A percentile compares a stretch with the other conserved stretches of the same genome.
phyloP scores from a whole-genome alignment of 108 stramenopile species.

The Cyclostephanos tholiformis region DNA sequence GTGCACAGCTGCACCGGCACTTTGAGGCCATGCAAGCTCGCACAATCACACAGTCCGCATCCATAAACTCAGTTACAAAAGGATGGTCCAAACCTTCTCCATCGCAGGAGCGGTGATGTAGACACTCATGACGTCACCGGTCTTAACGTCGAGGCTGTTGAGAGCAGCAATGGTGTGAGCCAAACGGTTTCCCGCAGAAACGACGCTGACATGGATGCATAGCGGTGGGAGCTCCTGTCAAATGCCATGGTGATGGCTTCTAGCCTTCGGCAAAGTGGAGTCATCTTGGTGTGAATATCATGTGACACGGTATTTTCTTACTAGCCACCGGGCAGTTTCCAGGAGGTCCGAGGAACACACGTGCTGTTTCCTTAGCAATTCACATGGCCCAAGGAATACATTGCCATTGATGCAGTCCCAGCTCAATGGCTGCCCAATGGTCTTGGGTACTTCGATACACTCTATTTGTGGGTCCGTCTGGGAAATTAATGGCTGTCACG shows the following conservation, averaged over 20 bases:
- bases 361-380: conserved; percentile 54
- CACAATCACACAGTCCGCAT: neutral
- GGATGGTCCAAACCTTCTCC: neutral
- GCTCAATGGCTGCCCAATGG: conserved; percentile 37
- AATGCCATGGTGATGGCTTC: conserved; percentile 59
- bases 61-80: conserved; percentile 29
- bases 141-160: conserved; percentile 27
- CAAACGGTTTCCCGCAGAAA: conserved; percentile 41
- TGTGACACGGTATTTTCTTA: no score
- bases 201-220: conserved; percentile 23
- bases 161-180: conserved; percentile 56
- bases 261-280: neutral
- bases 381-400: conserved; percentile 41
- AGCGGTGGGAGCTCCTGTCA: conserved; percentile 33
- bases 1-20: neutral
- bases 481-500: neutral
- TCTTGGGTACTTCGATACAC: conserved; percentile 20
- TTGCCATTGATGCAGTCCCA: conserved; percentile 42
- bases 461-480: conserved; percentile 31
- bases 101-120: no score
- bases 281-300: no score
- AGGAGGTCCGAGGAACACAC: no score
- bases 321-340: conserved; percentile 46
- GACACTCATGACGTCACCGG: conserved; percentile 23
- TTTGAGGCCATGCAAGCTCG: conserved; percentile 28